A percentile compares a stretch with the other conserved stretches of the same genome.
Evolutionary conservation across 805 yeast genomes (phyloP).

Genomic region (Monosporozyma unispora): DNA sequence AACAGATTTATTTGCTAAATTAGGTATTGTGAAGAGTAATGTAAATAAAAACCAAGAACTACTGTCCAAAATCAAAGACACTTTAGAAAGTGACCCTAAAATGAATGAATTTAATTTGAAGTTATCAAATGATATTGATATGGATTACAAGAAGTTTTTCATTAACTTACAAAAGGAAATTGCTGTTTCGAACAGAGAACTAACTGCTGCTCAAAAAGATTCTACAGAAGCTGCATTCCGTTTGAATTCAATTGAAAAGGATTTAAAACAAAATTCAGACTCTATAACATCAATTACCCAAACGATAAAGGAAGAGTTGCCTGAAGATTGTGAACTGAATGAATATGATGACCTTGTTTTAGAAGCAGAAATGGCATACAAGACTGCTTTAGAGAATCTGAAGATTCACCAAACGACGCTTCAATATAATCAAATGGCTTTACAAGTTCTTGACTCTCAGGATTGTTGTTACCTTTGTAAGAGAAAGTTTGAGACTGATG

Average conservation of each 20-base stretch:
- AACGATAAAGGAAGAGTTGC: conserved; percentile 26
- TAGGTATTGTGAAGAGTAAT: conserved; percentile 31
- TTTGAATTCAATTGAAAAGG: conserved; percentile 7
- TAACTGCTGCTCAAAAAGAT: conserved; percentile 9
- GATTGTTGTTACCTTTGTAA: conserved; percentile 67
- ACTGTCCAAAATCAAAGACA: conserved; percentile 5
- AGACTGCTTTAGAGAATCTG: conserved; percentile 51
- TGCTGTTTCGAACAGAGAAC: conserved; percentile 10
- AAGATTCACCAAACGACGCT: conserved; percentile 63
- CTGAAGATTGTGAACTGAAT: conserved; percentile 35
- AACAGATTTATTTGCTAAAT: conserved; percentile 49
- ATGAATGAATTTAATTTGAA: conserved; percentile 9
- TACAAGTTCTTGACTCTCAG: conserved; percentile 47
- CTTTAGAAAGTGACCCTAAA: conserved; percentile 7
- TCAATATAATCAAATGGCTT: conserved; percentile 61
- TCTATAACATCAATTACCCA: conserved; percentile 9
- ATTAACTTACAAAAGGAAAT: conserved; percentile 16
- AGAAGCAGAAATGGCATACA: conserved; percentile 55
- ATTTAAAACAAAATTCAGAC: conserved; percentile 8
- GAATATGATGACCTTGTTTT: conserved; percentile 42
- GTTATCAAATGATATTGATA: conserved; percentile 12
- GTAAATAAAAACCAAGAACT: conserved; percentile 12
- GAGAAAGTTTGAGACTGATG: conserved; percentile 45
- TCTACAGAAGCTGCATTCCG: conserved; percentile 13
- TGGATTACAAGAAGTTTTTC: conserved; percentile 14